Evolutionary conservation across 1,284 basidiomycete species (phyloP).

Genomic region (Rhodotorula sp.): DNA sequence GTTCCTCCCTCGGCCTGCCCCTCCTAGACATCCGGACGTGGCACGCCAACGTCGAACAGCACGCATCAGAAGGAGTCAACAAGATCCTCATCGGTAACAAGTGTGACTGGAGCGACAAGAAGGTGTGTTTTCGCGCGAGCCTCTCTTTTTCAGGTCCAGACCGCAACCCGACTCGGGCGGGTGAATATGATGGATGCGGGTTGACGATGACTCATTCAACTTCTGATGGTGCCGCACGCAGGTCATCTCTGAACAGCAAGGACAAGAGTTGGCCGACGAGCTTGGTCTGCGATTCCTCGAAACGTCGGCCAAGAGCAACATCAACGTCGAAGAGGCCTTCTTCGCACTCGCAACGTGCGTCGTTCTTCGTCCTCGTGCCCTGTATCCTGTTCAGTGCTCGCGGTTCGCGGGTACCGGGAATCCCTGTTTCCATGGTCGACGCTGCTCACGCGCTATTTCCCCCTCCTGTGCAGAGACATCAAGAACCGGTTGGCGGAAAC

Average conservation of each 20-base stretch:
- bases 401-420: slow-evolving; percentile 1
- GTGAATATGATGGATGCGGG: background rate
- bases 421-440: background rate
- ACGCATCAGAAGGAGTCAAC: slow-evolving; percentile 97
- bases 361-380: background rate
- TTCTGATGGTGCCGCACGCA: slow-evolving; percentile 13
- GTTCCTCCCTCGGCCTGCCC: slow-evolving; percentile 4
- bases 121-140: slow-evolving; percentile 47
- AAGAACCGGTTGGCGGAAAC: slow-evolving; percentile 96
- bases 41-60: slow-evolving; percentile 98
- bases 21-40: slow-evolving; percentile 90
- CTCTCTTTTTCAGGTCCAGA: background rate
- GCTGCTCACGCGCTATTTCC: background rate
- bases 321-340: slow-evolving; percentile 98
- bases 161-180: background rate
- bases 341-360: slow-evolving; percentile 89
- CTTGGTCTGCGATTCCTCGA: slow-evolving; percentile 95
- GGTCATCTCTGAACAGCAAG: slow-evolving; percentile 79
- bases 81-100: slow-evolving; percentile 99
- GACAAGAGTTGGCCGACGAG: slow-evolving; percentile 69
- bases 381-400: slow-evolving; percentile 26
- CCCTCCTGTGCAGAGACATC: slow-evolving; percentile 67
- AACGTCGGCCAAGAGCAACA: slow-evolving; percentile 95
- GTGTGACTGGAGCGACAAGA: slow-evolving; percentile 97
- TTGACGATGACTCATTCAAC: no score